Conservation (phyloP, 139 green algal genomes). For the Chlamydomonas schloesseri region DNA sequence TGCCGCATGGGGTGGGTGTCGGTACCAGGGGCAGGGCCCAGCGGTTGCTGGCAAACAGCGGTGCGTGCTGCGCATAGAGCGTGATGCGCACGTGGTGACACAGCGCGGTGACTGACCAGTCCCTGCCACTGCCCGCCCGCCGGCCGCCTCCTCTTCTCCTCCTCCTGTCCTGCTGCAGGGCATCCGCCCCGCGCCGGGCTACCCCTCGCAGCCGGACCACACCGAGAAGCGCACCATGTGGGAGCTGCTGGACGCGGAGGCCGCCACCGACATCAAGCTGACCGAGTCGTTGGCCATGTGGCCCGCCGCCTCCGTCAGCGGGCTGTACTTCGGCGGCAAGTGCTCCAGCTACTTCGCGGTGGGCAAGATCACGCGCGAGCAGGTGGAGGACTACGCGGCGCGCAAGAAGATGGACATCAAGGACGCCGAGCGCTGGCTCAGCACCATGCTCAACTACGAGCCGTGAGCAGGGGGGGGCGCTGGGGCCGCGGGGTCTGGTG, state of each 20-base stretch:
- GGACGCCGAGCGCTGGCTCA: slow-evolving; percentile 91
- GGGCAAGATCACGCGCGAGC: slow-evolving; percentile 96
- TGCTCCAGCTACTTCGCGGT: slow-evolving; percentile 96
- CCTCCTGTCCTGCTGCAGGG: slow-evolving; percentile 64
- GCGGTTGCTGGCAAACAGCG: too few relatives aligned
- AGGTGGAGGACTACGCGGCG: slow-evolving; percentile 90
- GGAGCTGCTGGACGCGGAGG: slow-evolving; percentile 90
- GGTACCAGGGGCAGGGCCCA: too few relatives aligned
- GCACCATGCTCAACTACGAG: slow-evolving; percentile 93
- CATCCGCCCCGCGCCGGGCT: slow-evolving; percentile 97
- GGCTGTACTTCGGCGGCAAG: slow-evolving; percentile 94
- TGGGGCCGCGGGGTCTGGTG: not conserved
- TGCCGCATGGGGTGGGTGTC: too few relatives aligned
- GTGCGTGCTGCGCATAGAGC: too few relatives aligned
- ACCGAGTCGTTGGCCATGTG: slow-evolving; percentile 98
- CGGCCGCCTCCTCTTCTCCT: not conserved
- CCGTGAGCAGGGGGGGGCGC: slow-evolving; percentile 56
- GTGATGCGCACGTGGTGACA: too few relatives aligned
- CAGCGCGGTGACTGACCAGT: too few relatives aligned
- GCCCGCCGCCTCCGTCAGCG: slow-evolving; percentile 92
- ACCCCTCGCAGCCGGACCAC: slow-evolving; percentile 99
- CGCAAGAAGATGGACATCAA: slow-evolving; percentile 91
- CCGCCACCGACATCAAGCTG: slow-evolving; percentile 86
- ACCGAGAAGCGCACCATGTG: slow-evolving; percentile 99
- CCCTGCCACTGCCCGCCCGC: too few relatives aligned